Percentiles rank a stretch among this genome's conserved stretches.
Conservation (phyloP, 2,329 filamentous ascomycete genomes). For the Botryotinia calthae region DNA sequence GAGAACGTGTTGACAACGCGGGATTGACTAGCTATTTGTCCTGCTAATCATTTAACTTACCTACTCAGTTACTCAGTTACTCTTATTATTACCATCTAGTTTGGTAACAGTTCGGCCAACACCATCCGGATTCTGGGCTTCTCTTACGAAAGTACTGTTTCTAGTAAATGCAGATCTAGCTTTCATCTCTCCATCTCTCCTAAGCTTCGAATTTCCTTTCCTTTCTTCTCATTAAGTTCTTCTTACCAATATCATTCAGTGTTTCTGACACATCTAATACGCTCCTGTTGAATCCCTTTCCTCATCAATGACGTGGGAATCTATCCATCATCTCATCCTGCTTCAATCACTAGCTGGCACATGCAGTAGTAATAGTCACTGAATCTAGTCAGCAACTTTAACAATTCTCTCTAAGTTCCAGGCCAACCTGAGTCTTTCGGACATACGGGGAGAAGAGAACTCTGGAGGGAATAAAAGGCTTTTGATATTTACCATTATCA, state of each 20-base stretch:
- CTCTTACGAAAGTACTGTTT: constrained; percentile 11
- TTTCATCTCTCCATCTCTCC: constrained; percentile 18
- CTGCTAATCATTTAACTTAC: constrained; percentile 1
- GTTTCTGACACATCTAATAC: background rate
- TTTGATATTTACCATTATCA: constrained; percentile 2
- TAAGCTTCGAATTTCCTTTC: constrained; percentile 8
- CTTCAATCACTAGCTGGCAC: constrained; percentile 36
- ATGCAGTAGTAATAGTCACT: constrained; percentile 31
- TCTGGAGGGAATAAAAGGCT: background rate
- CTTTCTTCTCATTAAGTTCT: constrained; percentile 2
- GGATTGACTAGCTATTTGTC: constrained; percentile 11
- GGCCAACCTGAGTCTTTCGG: background rate
- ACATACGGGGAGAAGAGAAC: background rate
- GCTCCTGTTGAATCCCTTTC: constrained; percentile 16
- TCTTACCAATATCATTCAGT: background rate
- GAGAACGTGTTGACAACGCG: constrained; percentile 7
- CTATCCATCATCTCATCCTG: constrained; percentile 34
- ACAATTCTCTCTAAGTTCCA: constrained; percentile 1
- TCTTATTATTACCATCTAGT: constrained; percentile 4
- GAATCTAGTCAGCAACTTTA: constrained; percentile 21
- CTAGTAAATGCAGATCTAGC: constrained; percentile 22
- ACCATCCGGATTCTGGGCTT: background rate
- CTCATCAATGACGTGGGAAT: constrained; percentile 37
- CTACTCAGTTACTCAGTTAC: background rate
- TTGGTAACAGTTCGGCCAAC: constrained; percentile 3